Base-by-base conservation (phyloP, 148 eudicot genomes). In the Hydrangea macrophylla region DNA sequence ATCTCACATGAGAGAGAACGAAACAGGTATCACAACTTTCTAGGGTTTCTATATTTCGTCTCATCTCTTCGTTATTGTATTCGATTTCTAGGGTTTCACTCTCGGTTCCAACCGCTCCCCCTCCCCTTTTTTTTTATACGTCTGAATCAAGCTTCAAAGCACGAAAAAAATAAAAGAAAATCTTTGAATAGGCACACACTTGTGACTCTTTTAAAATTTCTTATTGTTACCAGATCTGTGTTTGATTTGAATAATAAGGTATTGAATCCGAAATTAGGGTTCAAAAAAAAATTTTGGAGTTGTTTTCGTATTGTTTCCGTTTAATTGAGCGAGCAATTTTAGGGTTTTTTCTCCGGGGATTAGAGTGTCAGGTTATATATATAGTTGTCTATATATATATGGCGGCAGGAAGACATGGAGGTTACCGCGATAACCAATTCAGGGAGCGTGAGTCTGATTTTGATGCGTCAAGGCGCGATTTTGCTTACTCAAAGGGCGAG, bases 341-440 rank as follows among this genome's bases (percentile, higher is more conserved):
- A 54, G 70, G 30, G 17, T 20, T 50, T 11, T 10, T 64, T 13
- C 10, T 15, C 2, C 35, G 36, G 55, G 25, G 9, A 24, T 45
- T 48, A 48, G 53, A 48, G 17, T 11, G 18, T 42, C 15, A 42
- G 50, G 2, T 30, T 32, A 17, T 26, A 33, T n/a, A n/a, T n/a
- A n/a, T n/a, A n/a, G n/a, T n/a, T n/a, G n/a, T n/a, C n/a, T n/a
- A n/a, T 4, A 48, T 26, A 65, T 63, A 71, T 64, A 93, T 90
- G 98, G 90, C 90, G 28, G 90, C 89, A 53, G 89, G 90, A 64
- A 90, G 88, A 65, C 73, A 73, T 75, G 88, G 84, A 37, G 83
- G 70, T 15, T 74, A 89, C 56, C 79, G 76, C 7, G 89, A 83
- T 48, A 65, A 68, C 53, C 88, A 81, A 42, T 67, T 70, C 53